These are phyloP conservation scores for Phytophthora fragariae DNA, from an alignment of 352 stramenopile genomes.

Conservation along the genomic window DNA sequence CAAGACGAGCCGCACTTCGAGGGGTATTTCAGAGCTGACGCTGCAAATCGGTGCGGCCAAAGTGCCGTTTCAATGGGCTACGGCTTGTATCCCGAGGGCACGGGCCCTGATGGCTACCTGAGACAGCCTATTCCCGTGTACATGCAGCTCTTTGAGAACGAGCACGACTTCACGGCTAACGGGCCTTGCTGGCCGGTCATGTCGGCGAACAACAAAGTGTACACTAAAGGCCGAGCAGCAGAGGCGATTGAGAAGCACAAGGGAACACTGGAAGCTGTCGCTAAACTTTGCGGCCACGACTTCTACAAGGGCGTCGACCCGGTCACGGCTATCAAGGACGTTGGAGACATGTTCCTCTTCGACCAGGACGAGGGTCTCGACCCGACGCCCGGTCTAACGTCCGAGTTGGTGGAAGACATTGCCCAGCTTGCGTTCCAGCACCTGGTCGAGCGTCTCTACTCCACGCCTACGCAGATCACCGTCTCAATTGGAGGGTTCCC, in stretches of 20 bases:
- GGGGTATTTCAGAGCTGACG: conserved; percentile 76
- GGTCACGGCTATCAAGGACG: conserved; percentile 76
- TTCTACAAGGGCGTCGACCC: conserved; percentile 58
- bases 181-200: conserved; percentile 70
- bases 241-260: conserved; percentile 53
- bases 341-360: conserved; percentile 79
- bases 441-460: conserved; percentile 78
- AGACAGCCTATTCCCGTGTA: conserved; percentile 77
- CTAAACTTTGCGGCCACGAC: conserved; percentile 53
- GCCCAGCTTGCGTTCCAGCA: conserved; percentile 74
- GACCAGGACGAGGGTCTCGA: conserved; percentile 68
- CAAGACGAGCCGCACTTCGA: conserved; percentile 68
- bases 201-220: conserved; percentile 59
- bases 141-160: conserved; percentile 84
- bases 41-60: conserved; percentile 73
- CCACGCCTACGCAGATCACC: conserved; percentile 69
- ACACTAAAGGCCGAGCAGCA: conserved; percentile 46
- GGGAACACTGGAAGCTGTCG: conserved; percentile 45
- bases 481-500: conserved; percentile 76
- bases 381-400: conserved; percentile 53
- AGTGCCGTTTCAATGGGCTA: conserved; percentile 76
- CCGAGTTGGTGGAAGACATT: conserved; percentile 55
- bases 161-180: conserved; percentile 82
- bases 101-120: conserved; percentile 58
- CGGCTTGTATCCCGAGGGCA: conserved; percentile 75